These are phyloP conservation scores for Skeletonema potamos DNA, from an alignment of 108 stramenopile species.

Conservation along the genomic window DNA sequence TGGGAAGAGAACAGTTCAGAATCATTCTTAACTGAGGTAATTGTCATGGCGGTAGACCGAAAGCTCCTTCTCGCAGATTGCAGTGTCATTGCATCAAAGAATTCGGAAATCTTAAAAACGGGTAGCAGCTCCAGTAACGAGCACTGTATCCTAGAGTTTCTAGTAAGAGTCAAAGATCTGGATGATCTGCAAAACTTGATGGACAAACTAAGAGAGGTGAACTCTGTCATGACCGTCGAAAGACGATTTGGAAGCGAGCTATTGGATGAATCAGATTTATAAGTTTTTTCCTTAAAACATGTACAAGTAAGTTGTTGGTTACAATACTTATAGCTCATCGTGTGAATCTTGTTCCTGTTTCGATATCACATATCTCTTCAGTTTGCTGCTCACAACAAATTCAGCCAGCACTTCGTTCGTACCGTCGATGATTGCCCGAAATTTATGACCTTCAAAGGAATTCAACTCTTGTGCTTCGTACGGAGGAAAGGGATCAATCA, in stretches of 20 bases:
- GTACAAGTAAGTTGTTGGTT: background rate
- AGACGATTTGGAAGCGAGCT: slow-evolving; percentile 30
- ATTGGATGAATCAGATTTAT: slow-evolving; percentile 3
- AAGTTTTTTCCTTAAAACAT: background rate
- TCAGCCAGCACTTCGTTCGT: slow-evolving; percentile 6
- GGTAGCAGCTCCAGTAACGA: slow-evolving; percentile 75
- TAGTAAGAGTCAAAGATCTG: slow-evolving; percentile 65
- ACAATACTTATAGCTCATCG: slow-evolving; percentile 12
- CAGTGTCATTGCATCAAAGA: slow-evolving; percentile 77
- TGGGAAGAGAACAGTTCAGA: slow-evolving; percentile 46
- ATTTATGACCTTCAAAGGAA: slow-evolving; percentile 8
- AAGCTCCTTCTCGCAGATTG: slow-evolving; percentile 85
- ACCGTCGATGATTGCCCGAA: slow-evolving; percentile 9
- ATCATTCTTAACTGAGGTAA: slow-evolving; percentile 65
- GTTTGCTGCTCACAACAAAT: slow-evolving; percentile 1
- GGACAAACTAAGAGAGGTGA: slow-evolving; percentile 70
- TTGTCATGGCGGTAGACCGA: slow-evolving; percentile 70
- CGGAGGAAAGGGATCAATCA: slow-evolving; percentile 1
- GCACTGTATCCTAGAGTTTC: slow-evolving; percentile 76
- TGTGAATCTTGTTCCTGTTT: background rate
- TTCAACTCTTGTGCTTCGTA: background rate
- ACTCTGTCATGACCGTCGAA: slow-evolving; percentile 84
- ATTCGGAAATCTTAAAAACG: slow-evolving; percentile 77
- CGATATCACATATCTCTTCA: background rate
- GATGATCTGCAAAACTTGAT: slow-evolving; percentile 76